Conservation (phyloP, 768 basidiomycete genomes). For the Boletus reticulatus region DNA sequence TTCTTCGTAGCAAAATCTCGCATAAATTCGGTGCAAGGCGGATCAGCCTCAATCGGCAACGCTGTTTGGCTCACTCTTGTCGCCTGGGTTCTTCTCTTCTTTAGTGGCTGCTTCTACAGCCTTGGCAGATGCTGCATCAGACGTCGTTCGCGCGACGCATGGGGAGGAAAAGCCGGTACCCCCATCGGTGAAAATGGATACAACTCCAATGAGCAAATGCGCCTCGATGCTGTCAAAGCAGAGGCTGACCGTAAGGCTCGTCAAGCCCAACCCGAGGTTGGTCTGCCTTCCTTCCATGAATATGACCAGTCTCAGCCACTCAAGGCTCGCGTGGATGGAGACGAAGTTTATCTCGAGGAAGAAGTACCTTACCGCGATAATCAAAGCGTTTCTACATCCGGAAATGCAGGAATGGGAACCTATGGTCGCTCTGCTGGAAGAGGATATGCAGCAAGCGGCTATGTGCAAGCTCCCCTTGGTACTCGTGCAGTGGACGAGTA, state of each 20-base stretch:
- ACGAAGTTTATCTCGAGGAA: constrained; percentile 56
- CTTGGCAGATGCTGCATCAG: constrained; percentile 84
- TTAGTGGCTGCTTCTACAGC: constrained; percentile 86
- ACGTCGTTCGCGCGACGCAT: constrained; percentile 45
- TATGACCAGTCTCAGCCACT: constrained; percentile 60
- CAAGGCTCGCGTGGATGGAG: constrained; percentile 55
- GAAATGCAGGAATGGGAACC: constrained; percentile 23
- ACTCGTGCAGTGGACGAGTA: constrained; percentile 76
- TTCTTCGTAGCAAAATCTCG: constrained; percentile 89
- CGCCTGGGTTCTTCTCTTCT: constrained; percentile 83
- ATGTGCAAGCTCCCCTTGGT: constrained; percentile 61
- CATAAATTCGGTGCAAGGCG: constrained; percentile 71
- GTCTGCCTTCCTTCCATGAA: constrained; percentile 75
- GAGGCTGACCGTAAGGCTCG: constrained; percentile 81
- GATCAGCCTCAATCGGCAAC: constrained; percentile 77
- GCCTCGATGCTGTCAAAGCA: constrained; percentile 82
- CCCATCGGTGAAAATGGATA: constrained; percentile 34
- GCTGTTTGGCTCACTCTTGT: constrained; percentile 90
- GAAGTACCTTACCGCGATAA: constrained; percentile 35
- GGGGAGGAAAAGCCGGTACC: constrained; percentile 35
- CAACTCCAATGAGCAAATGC: constrained; percentile 55
- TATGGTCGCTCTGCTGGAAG: constrained; percentile 33
- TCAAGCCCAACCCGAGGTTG: constrained; percentile 57
- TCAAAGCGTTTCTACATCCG: constrained; percentile 21
- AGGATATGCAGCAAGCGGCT: constrained; percentile 51